A percentile compares a stretch with the other conserved stretches of the same genome.
These are phyloP conservation scores for Furcasterigmium sp. DNA, from an alignment of 2,329 filamentous ascomycete genomes.

Conservation along the genomic window DNA sequence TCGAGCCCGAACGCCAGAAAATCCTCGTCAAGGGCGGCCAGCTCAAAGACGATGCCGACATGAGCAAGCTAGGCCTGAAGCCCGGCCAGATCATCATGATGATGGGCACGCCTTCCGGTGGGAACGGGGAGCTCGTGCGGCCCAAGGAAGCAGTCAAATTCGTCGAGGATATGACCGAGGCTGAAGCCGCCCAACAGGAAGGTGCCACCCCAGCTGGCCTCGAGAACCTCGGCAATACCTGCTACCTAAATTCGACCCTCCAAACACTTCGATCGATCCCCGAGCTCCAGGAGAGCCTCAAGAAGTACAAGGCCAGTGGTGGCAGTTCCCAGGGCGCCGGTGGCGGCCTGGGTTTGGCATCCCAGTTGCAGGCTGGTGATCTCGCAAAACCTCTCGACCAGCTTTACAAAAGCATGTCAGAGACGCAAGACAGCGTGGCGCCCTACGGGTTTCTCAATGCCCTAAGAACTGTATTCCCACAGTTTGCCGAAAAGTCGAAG, in stretches of 20 bases:
- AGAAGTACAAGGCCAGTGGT: constrained; percentile 43
- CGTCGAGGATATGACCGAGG: constrained; percentile 95
- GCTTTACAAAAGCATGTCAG: constrained; percentile 82
- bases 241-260: constrained; percentile 97
- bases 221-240: constrained; percentile 93
- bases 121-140: constrained; percentile 54
- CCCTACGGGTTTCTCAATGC: constrained; percentile 79
- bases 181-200: constrained; percentile 75
- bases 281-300: constrained; percentile 77
- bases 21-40: constrained; percentile 90
- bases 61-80: constrained; percentile 81
- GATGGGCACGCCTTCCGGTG: constrained; percentile 82
- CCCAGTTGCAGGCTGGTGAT: constrained; percentile 6
- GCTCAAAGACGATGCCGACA: constrained; percentile 89
- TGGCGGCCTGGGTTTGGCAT: constrained; percentile 7
- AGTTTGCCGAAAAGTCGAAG: constrained; percentile 87
- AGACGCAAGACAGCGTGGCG: constrained; percentile 82
- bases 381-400: constrained; percentile 59
- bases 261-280: constrained; percentile 85
- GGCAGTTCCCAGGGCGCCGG: constrained; percentile 64
- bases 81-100: constrained; percentile 87
- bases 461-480: constrained; percentile 75
- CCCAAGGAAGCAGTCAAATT: constrained; percentile 84
- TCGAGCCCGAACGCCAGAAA: constrained; percentile 95
- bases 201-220: constrained; percentile 85